phyloP scores from a whole-genome alignment of 176 grass and related monocot genomes.

The Oropetium thomaeum region DNA sequence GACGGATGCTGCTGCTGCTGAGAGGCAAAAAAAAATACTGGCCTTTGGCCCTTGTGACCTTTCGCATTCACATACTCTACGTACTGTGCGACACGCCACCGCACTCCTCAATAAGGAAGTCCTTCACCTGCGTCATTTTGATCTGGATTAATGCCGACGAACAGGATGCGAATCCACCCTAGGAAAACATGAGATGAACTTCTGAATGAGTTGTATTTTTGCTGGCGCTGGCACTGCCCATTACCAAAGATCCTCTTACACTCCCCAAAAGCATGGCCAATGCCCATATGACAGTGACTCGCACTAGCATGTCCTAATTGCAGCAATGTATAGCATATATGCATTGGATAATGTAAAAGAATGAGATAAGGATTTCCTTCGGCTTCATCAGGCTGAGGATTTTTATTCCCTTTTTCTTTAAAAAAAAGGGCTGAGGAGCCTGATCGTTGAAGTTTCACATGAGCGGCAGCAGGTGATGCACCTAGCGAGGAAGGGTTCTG shows the following conservation, averaged over 20 bases:
- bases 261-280: slow-evolving; percentile 44
- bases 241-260: slow-evolving; percentile 39
- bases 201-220: too few relatives aligned
- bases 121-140: slow-evolving; percentile 36
- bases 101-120: neutral
- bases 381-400: slow-evolving; percentile 16
- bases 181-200: neutral
- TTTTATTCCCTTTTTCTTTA: too few relatives aligned
- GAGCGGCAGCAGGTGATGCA: slow-evolving; percentile 25
- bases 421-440: too few relatives aligned
- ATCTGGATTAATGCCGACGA: slow-evolving; percentile 39
- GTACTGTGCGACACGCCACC: neutral
- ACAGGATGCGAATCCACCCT: neutral
- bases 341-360: slow-evolving; percentile 2
- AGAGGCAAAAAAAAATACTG: neutral
- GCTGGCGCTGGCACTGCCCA: neutral
- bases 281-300: slow-evolving; percentile 67
- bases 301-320: slow-evolving; percentile 33
- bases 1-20: slow-evolving; percentile 20
- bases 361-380: neutral
- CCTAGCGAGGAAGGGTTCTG: slow-evolving; percentile 1
- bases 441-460: slow-evolving; percentile 24
- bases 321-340: neutral
- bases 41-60: slow-evolving; percentile 35
- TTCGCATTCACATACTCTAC: neutral